Percentiles rank a stretch among this genome's conserved stretches.
These are phyloP conservation scores for Coprinopsis cinerea DNA, from an alignment of 768 basidiomycete species.

Conservation along the genomic window DNA sequence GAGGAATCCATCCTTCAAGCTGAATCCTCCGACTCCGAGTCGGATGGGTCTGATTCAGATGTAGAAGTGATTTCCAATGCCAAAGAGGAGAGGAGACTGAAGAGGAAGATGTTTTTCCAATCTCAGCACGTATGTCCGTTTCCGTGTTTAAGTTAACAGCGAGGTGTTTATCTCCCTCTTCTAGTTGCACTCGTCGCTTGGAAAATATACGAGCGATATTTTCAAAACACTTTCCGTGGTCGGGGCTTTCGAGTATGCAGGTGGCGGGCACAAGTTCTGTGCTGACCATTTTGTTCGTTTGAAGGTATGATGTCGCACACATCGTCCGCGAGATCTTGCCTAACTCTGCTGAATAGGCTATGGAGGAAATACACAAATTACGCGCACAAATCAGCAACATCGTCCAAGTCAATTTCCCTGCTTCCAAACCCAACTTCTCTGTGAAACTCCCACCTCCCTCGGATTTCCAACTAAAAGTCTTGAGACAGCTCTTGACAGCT, in stretches of 20 bases:
- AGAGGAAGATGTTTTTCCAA: conserved; percentile 76
- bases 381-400: conserved; percentile 85
- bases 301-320: conserved; percentile 52
- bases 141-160: background rate
- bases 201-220: conserved; percentile 75
- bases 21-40: conserved; percentile 17
- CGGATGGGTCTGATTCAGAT: conserved; percentile 33
- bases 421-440: conserved; percentile 50
- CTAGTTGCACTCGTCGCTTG: conserved; percentile 75
- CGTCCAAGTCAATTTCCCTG: conserved; percentile 72
- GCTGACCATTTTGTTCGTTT: conserved; percentile 81
- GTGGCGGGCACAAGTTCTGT: conserved; percentile 78
- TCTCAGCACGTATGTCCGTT: conserved; percentile 59
- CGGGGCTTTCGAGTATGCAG: conserved; percentile 92
- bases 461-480: conserved; percentile 81
- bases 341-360: conserved; percentile 53
- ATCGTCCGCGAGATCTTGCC: background rate
- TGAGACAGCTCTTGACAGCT: conserved; percentile 82
- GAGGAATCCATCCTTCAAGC: conserved; percentile 53
- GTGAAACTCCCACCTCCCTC: conserved; percentile 71
- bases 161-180: background rate
- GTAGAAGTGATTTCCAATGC: conserved; percentile 36
- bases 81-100: conserved; percentile 53
- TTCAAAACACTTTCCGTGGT: conserved; percentile 90
- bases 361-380: conserved; percentile 98